Percentiles rank a stretch among this genome's conserved stretches.
Conservation (phyloP, 176 grass and related monocot genomes). For the Pharus latifolius region DNA sequence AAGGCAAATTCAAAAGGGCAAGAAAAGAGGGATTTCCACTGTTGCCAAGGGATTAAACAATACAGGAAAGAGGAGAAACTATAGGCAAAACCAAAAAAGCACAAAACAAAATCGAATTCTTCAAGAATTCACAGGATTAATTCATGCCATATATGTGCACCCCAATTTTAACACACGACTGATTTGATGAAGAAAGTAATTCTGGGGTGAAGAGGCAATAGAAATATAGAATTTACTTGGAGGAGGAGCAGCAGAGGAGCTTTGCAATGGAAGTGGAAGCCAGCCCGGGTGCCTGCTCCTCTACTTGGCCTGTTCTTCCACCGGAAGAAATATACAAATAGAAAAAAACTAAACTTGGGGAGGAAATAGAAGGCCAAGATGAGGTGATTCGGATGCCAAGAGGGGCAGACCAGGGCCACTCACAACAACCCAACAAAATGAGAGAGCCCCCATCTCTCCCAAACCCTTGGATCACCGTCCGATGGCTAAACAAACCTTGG, state of each 20-base stretch:
- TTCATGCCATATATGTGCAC: too few relatives aligned
- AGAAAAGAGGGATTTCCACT: too few relatives aligned
- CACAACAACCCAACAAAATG: slow-evolving; percentile 1
- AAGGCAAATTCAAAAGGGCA: too few relatives aligned
- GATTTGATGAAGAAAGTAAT: background rate
- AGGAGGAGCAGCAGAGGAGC: background rate
- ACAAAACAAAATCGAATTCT: too few relatives aligned
- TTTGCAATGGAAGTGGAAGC: background rate
- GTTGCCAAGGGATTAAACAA: too few relatives aligned
- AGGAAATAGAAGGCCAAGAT: background rate
- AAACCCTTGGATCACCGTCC: slow-evolving; percentile 24
- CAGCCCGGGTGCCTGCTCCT: background rate
- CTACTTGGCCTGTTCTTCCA: background rate
- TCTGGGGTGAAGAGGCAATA: background rate
- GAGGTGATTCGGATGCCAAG: slow-evolving; percentile 6
- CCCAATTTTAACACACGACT: too few relatives aligned
- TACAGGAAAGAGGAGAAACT: too few relatives aligned
- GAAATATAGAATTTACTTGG: slow-evolving; percentile 14
- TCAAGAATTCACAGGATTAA: too few relatives aligned
- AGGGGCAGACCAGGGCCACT: background rate
- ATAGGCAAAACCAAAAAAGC: too few relatives aligned
- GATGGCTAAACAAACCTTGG: slow-evolving; percentile 25
- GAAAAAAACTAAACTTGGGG: background rate
- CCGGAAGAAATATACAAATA: background rate
- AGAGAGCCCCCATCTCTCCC: background rate